Conservation (phyloP, 2,329 filamentous ascomycete genomes). For the Aureobasidium sp. region DNA sequence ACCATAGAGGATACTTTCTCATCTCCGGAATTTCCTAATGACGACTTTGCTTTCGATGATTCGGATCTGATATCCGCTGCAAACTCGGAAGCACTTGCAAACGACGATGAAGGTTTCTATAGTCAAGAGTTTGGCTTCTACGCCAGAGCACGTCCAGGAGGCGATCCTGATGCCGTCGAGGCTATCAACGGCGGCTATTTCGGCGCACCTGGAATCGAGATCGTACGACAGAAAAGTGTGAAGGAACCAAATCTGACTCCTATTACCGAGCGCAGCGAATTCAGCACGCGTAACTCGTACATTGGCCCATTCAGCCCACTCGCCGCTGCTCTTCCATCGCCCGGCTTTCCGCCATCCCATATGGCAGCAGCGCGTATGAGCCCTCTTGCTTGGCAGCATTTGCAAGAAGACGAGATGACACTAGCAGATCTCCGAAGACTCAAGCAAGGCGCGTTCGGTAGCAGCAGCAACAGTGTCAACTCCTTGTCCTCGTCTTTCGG, state of each 20-base stretch:
- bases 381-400: slow-evolving; percentile 15
- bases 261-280: slow-evolving; percentile 92
- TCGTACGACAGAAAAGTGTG: slow-evolving; percentile 63
- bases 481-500: slow-evolving; percentile 7
- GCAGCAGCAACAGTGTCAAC: slow-evolving; percentile 16
- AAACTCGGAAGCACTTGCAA: slow-evolving; percentile 86
- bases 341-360: slow-evolving; percentile 4
- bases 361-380: slow-evolving; percentile 14
- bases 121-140: slow-evolving; percentile 97
- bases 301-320: slow-evolving; percentile 37
- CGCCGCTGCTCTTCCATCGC: slow-evolving; percentile 9
- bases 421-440: slow-evolving; percentile 15
- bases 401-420: slow-evolving; percentile 17
- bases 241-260: slow-evolving; percentile 89
- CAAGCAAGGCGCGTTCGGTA: slow-evolving; percentile 9
- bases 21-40: slow-evolving; percentile 27
- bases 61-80: slow-evolving; percentile 91
- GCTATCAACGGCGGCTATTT: slow-evolving; percentile 85
- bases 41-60: slow-evolving; percentile 50
- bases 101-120: slow-evolving; percentile 90
- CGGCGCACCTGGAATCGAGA: slow-evolving; percentile 62
- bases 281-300: slow-evolving; percentile 88
- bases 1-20: slow-evolving; percentile 10
- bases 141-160: slow-evolving; percentile 45
- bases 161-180: slow-evolving; percentile 44